Base-by-base conservation (phyloP, 768 basidiomycete genomes). In the Russula ochroleuca region DNA sequence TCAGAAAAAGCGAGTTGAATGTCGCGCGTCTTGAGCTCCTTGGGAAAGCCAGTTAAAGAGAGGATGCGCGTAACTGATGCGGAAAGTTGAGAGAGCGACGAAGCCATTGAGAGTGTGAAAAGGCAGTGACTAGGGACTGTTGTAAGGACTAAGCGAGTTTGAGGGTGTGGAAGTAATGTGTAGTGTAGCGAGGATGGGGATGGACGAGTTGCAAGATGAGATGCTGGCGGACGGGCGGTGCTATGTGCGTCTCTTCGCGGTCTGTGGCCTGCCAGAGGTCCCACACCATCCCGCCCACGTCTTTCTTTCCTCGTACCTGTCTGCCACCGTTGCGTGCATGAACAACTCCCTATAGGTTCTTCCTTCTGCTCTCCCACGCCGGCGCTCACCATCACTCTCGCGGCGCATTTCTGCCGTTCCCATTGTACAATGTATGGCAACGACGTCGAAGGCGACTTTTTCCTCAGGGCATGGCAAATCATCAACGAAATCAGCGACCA, bases 51-150 rank as follows among this genome's bases (percentile, higher is more conserved):
- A n/a, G 86, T 85, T 62, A 99, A 79, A 71, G 82, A 87, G 70
- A 99, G 87, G 72, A 99, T 96, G 67, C 95, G 89, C 55, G 97
- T 99, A 70, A 97, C 94, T 50, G 92, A 93, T 62, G 95, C 95
- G 64, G 95, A 94, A 69, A 95, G 83, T 68, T 87, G 85, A 65
- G 90, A 83, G 69, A 91, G 84, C 33, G 87, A 83, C 64, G 87
- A 76, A 68, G 88, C 80, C 88, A 90, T 90, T 47, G 66, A 63
- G 59, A 67, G 62, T n/a, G 61, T 31, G 55, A 54, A 54, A 41
- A 59, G 55, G 56, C 17, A 33, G 51, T 37, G 67, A 69, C 47
- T 53, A 62, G 59, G 61, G 67, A 25, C 14, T 47, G 63, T 41
- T 55, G 41, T 64, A 64, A 51, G 43, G 63, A 48, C 43, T 52